Evolutionary conservation across 2,329 filamentous ascomycete genomes (phyloP).

Genomic region (Ophiostoma piceae): DNA sequence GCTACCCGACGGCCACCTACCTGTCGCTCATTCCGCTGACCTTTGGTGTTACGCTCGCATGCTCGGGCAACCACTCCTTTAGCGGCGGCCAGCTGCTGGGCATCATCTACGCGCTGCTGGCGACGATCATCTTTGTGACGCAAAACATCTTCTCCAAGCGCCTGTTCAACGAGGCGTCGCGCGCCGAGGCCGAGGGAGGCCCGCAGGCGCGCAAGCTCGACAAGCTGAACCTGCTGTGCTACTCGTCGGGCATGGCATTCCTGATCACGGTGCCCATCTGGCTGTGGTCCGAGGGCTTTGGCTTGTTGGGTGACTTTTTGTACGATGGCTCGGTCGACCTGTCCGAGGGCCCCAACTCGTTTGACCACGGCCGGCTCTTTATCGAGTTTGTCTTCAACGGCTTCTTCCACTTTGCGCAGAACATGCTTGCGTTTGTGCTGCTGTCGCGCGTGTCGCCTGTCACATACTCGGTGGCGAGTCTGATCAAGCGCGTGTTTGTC

Average conservation of each 20-base stretch:
- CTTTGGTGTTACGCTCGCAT: slow-evolving; percentile 90
- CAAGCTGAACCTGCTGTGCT: slow-evolving; percentile 93
- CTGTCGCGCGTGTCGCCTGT: slow-evolving; percentile 92
- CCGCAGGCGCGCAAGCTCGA: slow-evolving; percentile 73
- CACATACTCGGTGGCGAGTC: slow-evolving; percentile 90
- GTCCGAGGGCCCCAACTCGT: slow-evolving; percentile 55
- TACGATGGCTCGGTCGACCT: slow-evolving; percentile 71
- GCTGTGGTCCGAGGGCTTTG: slow-evolving; percentile 84
- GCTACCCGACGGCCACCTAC: slow-evolving; percentile 82
- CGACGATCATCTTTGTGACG: slow-evolving; percentile 91
- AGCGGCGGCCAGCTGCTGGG: slow-evolving; percentile 75
- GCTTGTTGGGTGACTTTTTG: slow-evolving; percentile 70
- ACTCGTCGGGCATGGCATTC: slow-evolving; percentile 92
- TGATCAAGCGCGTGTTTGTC: slow-evolving; percentile 97
- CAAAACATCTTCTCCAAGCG: slow-evolving; percentile 99
- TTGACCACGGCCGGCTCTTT: slow-evolving; percentile 66
- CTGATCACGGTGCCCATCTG: slow-evolving; percentile 83
- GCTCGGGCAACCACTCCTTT: slow-evolving; percentile 73
- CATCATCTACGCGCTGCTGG: slow-evolving; percentile 80
- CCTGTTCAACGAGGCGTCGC: slow-evolving; percentile 89
- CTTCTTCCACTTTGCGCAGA: slow-evolving; percentile 92
- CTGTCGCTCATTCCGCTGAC: slow-evolving; percentile 86
- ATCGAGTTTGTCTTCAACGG: slow-evolving; percentile 97
- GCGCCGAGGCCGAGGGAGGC: slow-evolving; percentile 68
- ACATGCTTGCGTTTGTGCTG: slow-evolving; percentile 88